Evolutionary conservation across 768 basidiomycete genomes (phyloP).

Genomic region (Phaeotremella skinneri): DNA sequence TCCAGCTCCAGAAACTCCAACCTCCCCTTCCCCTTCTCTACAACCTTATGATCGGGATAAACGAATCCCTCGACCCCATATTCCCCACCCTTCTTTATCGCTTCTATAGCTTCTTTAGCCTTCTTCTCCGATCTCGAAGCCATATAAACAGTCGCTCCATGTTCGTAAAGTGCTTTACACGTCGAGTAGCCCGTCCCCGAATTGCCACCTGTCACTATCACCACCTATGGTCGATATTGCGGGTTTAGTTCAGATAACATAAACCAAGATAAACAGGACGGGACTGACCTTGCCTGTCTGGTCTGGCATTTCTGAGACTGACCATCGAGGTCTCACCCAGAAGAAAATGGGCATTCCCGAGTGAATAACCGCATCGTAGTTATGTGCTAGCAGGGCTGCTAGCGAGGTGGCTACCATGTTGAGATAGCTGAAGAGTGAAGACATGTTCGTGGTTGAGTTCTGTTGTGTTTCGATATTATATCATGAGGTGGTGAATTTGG

Average conservation of each 20-base stretch:
- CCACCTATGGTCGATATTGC: slow-evolving; percentile 22
- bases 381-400: not conserved
- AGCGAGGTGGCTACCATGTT: not conserved
- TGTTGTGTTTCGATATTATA: too few species aligned
- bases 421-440: not conserved
- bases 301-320: slow-evolving; percentile 31
- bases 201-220: slow-evolving; percentile 44
- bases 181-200: slow-evolving; percentile 39
- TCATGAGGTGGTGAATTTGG: too few species aligned
- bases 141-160: slow-evolving; percentile 40
- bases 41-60: slow-evolving; percentile 3
- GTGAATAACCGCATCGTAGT: slow-evolving; percentile 19
- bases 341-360: slow-evolving; percentile 35
- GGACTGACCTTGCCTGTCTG: slow-evolving; percentile 38
- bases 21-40: slow-evolving; percentile 10
- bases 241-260: not conserved
- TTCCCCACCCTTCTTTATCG: slow-evolving; percentile 23
- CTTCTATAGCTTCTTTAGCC: slow-evolving; percentile 32
- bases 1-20: slow-evolving; percentile 38
- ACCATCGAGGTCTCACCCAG: slow-evolving; percentile 36
- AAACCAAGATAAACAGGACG: not conserved
- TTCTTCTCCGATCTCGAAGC: slow-evolving; percentile 30
- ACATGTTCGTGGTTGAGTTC: not conserved
- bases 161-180: slow-evolving; percentile 31
- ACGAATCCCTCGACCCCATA: slow-evolving; percentile 2